Evolutionary conservation across 225 moss, liverwort and hornwort genomes (phyloP).

Genomic region (Physcomitrellopsis africana): DNA sequence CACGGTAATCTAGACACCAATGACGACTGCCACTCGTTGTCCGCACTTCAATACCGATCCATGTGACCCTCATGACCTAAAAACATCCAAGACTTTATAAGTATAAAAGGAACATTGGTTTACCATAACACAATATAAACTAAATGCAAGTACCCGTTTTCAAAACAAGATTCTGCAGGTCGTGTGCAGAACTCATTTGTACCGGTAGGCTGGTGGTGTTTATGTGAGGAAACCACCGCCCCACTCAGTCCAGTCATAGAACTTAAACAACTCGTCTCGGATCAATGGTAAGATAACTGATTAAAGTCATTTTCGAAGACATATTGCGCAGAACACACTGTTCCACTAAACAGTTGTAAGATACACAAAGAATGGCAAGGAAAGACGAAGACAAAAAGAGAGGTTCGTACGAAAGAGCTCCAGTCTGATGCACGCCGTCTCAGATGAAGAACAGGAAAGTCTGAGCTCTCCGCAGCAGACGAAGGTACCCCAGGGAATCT

Average conservation of each 20-base stretch:
- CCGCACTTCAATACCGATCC: slow-evolving; percentile 79
- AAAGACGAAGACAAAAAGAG: background rate
- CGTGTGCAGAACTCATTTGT: background rate
- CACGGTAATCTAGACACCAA: slow-evolving; percentile 86
- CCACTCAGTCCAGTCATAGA: background rate
- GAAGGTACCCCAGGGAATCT: slow-evolving; percentile 54
- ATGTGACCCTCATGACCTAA: slow-evolving; percentile 69
- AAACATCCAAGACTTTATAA: slow-evolving; percentile 14
- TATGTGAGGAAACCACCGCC: background rate
- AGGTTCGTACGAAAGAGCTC: slow-evolving; percentile 65
- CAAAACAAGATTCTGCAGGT: slow-evolving; percentile 7
- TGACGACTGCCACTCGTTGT: slow-evolving; percentile 69
- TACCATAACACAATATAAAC: background rate
- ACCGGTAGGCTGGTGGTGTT: background rate
- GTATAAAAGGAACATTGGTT: background rate
- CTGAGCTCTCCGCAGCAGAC: slow-evolving; percentile 53
- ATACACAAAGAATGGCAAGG: background rate
- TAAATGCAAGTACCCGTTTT: background rate
- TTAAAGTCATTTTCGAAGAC: slow-evolving; percentile 9
- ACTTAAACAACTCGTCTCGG: background rate
- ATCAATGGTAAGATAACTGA: slow-evolving; percentile 5
- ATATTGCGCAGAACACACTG: background rate
- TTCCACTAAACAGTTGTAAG: background rate
- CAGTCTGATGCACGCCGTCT: slow-evolving; percentile 80
- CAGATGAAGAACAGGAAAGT: slow-evolving; percentile 83